Conservation (phyloP, 352 stramenopile species). For the Pythium aristosporum region DNA sequence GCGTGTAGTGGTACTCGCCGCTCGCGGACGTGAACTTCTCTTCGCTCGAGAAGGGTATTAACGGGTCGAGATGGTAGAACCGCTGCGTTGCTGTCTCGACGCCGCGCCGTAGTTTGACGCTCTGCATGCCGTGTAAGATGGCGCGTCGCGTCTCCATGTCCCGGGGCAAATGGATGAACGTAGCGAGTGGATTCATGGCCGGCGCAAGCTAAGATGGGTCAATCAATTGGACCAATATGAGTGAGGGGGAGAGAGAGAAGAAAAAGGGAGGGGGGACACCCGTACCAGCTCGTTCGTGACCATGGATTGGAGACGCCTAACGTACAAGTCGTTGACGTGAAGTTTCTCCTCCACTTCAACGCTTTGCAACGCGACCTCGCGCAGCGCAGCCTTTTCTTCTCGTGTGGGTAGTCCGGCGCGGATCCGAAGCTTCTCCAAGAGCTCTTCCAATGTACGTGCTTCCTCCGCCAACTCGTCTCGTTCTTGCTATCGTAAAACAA, state of each 20-base stretch:
- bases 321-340: conserved; percentile 8
- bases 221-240: not conserved
- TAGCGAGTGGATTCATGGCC: conserved; percentile 14
- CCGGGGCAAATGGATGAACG: conserved; percentile 18
- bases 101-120: conserved; percentile 38
- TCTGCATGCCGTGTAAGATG: conserved; percentile 30
- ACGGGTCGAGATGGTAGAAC: conserved; percentile 9
- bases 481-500: conserved; percentile 6
- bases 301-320: conserved; percentile 12
- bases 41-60: conserved; percentile 10
- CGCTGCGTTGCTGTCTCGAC: not conserved
- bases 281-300: conserved; percentile 20
- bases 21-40: conserved; percentile 4
- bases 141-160: conserved; percentile 12
- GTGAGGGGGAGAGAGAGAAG: not conserved
- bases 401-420: conserved; percentile 1
- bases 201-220: not conserved
- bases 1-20: conserved; percentile 13
- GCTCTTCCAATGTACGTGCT: not conserved
- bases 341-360: conserved; percentile 12
- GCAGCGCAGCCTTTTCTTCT: not conserved
- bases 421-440: conserved; percentile 2
- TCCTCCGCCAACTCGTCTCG: conserved; percentile 7
- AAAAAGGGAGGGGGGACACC: not conserved
- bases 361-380: not conserved